A percentile compares a stretch with the other conserved stretches of the same genome.
These are phyloP conservation scores for Paramarasmius palmivorus DNA, from an alignment of 1,284 basidiomycete species.

Conservation along the genomic window DNA sequence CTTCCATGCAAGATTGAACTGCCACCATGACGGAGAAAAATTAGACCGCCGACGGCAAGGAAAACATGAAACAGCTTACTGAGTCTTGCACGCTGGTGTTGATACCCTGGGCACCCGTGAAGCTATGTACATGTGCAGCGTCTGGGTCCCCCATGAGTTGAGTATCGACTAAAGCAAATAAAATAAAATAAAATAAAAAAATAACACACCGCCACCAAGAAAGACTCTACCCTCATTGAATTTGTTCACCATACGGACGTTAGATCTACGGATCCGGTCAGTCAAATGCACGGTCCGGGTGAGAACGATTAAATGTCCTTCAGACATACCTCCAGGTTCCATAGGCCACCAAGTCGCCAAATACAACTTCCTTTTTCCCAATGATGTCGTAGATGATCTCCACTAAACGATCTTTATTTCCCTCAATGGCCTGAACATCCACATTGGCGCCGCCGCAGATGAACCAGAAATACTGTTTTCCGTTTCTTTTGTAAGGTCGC, in stretches of 20 bases:
- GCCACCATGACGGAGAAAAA: too few species aligned
- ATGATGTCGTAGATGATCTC: slow-evolving; percentile 32
- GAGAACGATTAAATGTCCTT: too few species aligned
- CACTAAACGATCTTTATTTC: slow-evolving; percentile 28
- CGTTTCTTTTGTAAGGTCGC: slow-evolving; percentile 28
- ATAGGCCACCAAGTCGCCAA: slow-evolving; percentile 34
- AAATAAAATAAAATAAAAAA: neutral
- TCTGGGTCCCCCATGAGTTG: too few species aligned
- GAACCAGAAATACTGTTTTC: slow-evolving; percentile 34
- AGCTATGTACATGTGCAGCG: slow-evolving; percentile 25
- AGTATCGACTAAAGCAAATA: neutral
- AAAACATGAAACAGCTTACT: too few species aligned
- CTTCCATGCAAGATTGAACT: slow-evolving; percentile 32
- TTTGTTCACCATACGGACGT: slow-evolving; percentile 31
- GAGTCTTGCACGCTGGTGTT: slow-evolving; percentile 28
- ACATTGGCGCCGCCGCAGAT: slow-evolving; percentile 29
- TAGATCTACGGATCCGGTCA: too few species aligned
- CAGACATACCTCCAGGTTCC: too few species aligned
- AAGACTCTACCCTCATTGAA: slow-evolving; percentile 32
- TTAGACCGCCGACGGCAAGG: too few species aligned
- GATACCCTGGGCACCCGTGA: slow-evolving; percentile 25
- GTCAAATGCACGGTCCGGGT: too few species aligned
- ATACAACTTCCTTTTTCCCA: slow-evolving; percentile 33
- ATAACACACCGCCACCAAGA: slow-evolving; percentile 29
- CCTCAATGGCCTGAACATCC: slow-evolving; percentile 18